These are phyloP conservation scores for Glomus cerebriforme DNA, from an alignment of 192 early-diverging fungal species.

Conservation along the genomic window DNA sequence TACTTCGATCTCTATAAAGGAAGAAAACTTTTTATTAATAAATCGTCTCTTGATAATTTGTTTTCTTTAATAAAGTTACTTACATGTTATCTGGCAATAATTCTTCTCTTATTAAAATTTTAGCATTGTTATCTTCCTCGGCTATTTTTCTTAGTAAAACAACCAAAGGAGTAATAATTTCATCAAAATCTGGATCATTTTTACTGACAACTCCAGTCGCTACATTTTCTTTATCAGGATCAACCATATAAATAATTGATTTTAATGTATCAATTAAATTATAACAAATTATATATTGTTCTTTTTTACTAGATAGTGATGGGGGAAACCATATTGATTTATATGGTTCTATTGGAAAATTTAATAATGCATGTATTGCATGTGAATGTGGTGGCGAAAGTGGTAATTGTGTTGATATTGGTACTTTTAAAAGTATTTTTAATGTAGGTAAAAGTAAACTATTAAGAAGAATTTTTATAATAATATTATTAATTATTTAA, in stretches of 20 bases:
- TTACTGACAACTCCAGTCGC: constrained; percentile 36
- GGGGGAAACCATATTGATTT: constrained; percentile 38
- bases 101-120: constrained; percentile 39
- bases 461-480: background rate
- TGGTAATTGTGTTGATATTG: constrained; percentile 47
- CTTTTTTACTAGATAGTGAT: constrained; percentile 24
- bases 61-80: constrained; percentile 15
- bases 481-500: background rate
- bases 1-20: constrained; percentile 64
- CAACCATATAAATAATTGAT: constrained; percentile 31
- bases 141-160: constrained; percentile 66
- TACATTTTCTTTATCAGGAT: constrained; percentile 39
- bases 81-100: constrained; percentile 74
- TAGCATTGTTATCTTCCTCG: constrained; percentile 46
- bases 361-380: constrained; percentile 75
- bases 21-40: background rate
- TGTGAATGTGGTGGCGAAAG: constrained; percentile 75
- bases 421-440: constrained; percentile 42
- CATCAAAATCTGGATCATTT: constrained; percentile 54
- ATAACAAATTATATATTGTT: constrained; percentile 33
- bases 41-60: background rate
- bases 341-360: constrained; percentile 47
- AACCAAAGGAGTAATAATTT: constrained; percentile 66
- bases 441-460: constrained; percentile 49
- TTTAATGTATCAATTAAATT: constrained; percentile 44